A percentile compares a stretch with the other conserved stretches of the same genome.
These are phyloP conservation scores for Sclerotinia subarctica DNA, from an alignment of 2,329 filamentous ascomycete species.

Conservation along the genomic window DNA sequence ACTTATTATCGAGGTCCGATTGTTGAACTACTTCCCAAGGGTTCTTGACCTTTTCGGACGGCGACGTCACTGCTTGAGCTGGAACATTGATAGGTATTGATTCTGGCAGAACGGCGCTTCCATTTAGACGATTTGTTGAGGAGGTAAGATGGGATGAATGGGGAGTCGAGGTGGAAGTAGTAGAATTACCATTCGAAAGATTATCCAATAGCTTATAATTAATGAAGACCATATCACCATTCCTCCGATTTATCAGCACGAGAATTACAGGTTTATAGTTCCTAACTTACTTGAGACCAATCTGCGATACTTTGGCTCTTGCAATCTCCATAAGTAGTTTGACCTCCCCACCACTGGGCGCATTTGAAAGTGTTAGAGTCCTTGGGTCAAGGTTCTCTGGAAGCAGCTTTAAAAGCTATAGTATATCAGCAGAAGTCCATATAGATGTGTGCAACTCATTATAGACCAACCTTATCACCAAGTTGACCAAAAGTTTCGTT, in stretches of 20 bases:
- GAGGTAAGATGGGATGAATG: conserved; percentile 33
- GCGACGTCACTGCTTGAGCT: conserved; percentile 50
- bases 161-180: conserved; percentile 38
- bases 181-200: conserved; percentile 41
- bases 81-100: conserved; percentile 59
- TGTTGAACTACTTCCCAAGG: conserved; percentile 92
- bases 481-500: conserved; percentile 68
- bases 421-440: conserved; percentile 24
- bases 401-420: conserved; percentile 55
- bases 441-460: not conserved
- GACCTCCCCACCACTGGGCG: conserved; percentile 55
- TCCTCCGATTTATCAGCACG: conserved; percentile 47
- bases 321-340: conserved; percentile 58
- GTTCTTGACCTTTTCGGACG: conserved; percentile 67
- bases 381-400: conserved; percentile 59
- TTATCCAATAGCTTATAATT: conserved; percentile 66
- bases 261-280: not conserved
- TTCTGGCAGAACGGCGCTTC: conserved; percentile 69
- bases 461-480: conserved; percentile 47
- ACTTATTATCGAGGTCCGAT: conserved; percentile 77
- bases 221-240: conserved; percentile 89
- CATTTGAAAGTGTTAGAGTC: conserved; percentile 60
- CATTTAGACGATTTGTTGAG: conserved; percentile 70
- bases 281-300: conserved; percentile 54
- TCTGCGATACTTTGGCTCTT: conserved; percentile 53